Conservation (phyloP, 306 rosid species). For the Glycyrrhiza uralensis region DNA sequence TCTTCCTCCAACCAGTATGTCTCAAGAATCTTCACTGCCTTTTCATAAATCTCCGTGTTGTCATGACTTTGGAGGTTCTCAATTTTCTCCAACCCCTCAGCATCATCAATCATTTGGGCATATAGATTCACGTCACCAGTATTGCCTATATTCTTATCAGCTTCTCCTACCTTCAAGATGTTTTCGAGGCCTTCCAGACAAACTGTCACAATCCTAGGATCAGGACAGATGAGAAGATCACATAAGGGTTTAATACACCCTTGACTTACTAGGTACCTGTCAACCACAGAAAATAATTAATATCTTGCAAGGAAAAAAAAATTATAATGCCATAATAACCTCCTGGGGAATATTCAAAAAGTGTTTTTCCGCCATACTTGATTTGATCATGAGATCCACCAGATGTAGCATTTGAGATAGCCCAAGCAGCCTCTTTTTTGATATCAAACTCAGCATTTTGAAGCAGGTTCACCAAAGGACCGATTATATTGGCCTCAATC, state of each 20-base stretch:
- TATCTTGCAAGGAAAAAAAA: neutral
- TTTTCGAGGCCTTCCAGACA: constrained; percentile 95
- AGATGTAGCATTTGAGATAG: constrained; percentile 92
- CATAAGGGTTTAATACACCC: constrained; percentile 53
- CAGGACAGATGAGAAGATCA: constrained; percentile 69
- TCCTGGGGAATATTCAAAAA: neutral
- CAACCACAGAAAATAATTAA: constrained; percentile 9
- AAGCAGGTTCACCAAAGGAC: constrained; percentile 72
- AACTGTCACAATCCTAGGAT: constrained; percentile 89
- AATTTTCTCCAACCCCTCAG: constrained; percentile 92
- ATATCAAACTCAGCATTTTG: constrained; percentile 94
- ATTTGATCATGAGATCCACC: constrained; percentile 93
- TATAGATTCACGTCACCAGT: constrained; percentile 66
- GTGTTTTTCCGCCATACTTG: constrained; percentile 45
- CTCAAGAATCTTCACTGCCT: constrained; percentile 92
- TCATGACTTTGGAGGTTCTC: constrained; percentile 92
- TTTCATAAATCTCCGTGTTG: constrained; percentile 91
- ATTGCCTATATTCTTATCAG: constrained; percentile 60
- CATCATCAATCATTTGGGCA: constrained; percentile 86
- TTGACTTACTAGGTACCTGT: constrained; percentile 40
- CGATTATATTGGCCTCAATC: constrained; percentile 62
- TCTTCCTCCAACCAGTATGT: constrained; percentile 97
- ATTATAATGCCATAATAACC: neutral
- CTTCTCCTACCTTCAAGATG: constrained; percentile 96
- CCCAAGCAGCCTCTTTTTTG: constrained; percentile 99